phyloP scores from a whole-genome alignment of 2,329 filamentous ascomycete species.

The Scortechinia acanthostroma region DNA sequence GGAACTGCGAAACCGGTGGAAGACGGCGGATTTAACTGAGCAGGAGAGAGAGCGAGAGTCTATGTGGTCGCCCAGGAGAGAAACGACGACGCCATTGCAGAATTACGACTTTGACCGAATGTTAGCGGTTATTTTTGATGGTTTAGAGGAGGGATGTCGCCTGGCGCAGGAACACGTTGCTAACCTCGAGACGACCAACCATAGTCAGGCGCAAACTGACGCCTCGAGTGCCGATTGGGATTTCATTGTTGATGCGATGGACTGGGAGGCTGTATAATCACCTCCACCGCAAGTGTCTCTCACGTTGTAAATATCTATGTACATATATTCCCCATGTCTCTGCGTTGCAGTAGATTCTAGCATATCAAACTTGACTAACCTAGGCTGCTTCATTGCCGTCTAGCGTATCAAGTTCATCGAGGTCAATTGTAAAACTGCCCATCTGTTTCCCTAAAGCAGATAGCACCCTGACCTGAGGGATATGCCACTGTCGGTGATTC shows the following conservation, averaged over 20 bases:
- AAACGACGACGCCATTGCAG: slow-evolving; percentile 31
- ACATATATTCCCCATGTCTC: no score
- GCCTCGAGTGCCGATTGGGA: slow-evolving; percentile 37
- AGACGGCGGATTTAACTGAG: slow-evolving; percentile 46
- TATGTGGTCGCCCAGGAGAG: slow-evolving; percentile 9
- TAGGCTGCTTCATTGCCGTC: no score
- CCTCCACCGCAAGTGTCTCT: no score
- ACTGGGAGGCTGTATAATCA: slow-evolving; percentile 40
- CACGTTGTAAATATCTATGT: no score
- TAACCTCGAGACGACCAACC: slow-evolving; percentile 6
- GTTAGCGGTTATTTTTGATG: slow-evolving; percentile 44
- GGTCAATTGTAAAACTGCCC: no score
- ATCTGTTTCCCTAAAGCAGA: no score
- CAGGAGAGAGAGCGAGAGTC: slow-evolving; percentile 17
- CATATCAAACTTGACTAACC: no score
- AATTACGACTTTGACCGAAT: slow-evolving; percentile 57
- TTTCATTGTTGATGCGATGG: slow-evolving; percentile 53
- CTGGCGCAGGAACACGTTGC: slow-evolving; percentile 38
- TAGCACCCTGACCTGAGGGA: no score
- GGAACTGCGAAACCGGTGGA: slow-evolving; percentile 67
- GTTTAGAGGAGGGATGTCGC: slow-evolving; percentile 47
- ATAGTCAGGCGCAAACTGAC: slow-evolving; percentile 6
- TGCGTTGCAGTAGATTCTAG: no score
- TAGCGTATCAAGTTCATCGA: no score
- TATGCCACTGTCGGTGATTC: no score